A percentile compares a stretch with the other conserved stretches of the same genome.
These are phyloP conservation scores for Capsicum chinense DNA, from an alignment of 257 asterid genomes.

Conservation along the genomic window DNA sequence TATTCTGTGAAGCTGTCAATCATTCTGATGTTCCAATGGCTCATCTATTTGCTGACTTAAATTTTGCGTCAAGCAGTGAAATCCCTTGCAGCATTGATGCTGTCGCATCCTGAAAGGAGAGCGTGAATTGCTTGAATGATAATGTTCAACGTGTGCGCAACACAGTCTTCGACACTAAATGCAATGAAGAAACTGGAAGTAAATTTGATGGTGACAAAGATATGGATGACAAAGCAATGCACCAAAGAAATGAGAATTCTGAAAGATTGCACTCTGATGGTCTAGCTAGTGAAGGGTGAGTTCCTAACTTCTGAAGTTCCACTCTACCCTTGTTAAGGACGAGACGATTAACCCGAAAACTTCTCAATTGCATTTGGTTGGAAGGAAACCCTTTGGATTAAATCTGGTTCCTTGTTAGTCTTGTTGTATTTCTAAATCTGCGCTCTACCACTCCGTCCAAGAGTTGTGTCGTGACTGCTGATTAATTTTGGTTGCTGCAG, in stretches of 20 bases:
- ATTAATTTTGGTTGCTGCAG: too few relatives aligned
- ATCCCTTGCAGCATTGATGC: constrained; percentile 21
- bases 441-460: constrained; percentile 8
- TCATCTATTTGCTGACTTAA: constrained; percentile 25
- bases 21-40: neutral
- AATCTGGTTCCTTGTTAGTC: neutral
- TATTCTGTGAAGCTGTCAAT: too few relatives aligned
- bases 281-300: constrained; percentile 28
- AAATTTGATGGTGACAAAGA: neutral
- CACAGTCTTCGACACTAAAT: neutral
- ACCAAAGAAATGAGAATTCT: neutral
- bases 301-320: constrained; percentile 27
- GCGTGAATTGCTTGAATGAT: neutral
- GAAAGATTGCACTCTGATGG: constrained; percentile 1
- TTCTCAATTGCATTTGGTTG: neutral
- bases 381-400: constrained; percentile 1
- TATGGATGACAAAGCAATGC: neutral
- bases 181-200: constrained; percentile 22
- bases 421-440: neutral
- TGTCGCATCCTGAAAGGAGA: constrained; percentile 23
- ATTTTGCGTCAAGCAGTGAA: constrained; percentile 13
- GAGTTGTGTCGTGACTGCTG: neutral
- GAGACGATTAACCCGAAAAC: neutral
- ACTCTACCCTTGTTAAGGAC: neutral
- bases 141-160: constrained; percentile 10